Evolutionary conservation across 75 land plant genomes (phyloP).

Genomic region (Ceratopteris richardii): DNA sequence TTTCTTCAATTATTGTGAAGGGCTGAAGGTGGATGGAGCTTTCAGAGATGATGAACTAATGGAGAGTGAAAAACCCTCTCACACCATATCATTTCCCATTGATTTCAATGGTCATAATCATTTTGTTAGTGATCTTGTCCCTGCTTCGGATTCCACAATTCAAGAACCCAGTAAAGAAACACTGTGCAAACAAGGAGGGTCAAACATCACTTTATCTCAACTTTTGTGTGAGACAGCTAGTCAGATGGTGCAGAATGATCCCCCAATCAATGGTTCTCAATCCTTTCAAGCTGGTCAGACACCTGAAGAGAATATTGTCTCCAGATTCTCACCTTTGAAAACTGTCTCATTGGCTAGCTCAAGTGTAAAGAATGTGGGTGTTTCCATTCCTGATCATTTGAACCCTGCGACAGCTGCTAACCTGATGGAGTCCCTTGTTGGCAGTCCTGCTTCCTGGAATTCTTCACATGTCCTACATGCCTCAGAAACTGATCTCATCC

Average conservation of each 20-base stretch:
- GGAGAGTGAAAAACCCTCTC: background rate
- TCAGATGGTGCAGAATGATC: background rate
- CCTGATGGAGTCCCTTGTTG: slow-evolving; percentile 9
- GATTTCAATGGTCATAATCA: background rate
- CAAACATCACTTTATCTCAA: background rate
- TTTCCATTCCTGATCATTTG: background rate
- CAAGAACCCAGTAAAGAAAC: background rate
- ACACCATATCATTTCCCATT: background rate
- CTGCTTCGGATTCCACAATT: background rate
- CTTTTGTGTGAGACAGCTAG: background rate
- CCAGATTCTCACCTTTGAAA: slow-evolving; percentile 1
- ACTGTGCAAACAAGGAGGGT: background rate
- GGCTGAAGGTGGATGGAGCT: background rate
- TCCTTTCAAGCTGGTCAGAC: background rate
- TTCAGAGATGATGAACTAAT: background rate
- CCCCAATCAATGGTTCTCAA: background rate
- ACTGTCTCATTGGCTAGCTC: background rate
- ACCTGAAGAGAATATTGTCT: background rate
- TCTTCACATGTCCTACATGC: slow-evolving; percentile 19
- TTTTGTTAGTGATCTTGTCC: too few species aligned
- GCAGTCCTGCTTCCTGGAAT: slow-evolving; percentile 15
- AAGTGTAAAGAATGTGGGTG: background rate
- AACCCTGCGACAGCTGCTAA: background rate
- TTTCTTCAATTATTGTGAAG: background rate
- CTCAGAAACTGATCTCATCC: slow-evolving; percentile 43